Evolutionary conservation across 768 basidiomycete species (phyloP).

Genomic region (Lactarius deliciosus): DNA sequence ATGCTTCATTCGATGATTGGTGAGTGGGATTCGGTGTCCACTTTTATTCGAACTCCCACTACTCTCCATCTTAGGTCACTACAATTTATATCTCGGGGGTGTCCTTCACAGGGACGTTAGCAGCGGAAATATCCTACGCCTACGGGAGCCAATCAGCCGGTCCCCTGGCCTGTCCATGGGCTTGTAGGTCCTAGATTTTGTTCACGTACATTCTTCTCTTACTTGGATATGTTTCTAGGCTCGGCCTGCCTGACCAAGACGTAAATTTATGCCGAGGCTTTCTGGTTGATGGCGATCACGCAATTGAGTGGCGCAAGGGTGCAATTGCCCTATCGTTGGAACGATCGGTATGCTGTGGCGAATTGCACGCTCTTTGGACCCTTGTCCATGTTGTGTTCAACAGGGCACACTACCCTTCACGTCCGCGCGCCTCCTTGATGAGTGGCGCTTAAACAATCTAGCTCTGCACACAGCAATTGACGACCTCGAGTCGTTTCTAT

Average conservation of each 20-base stretch:
- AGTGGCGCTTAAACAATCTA: not conserved
- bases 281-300: not conserved
- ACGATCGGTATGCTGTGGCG: not conserved
- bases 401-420: conserved; percentile 7
- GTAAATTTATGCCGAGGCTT: not conserved
- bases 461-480: not conserved
- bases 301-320: not conserved
- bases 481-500: conserved; percentile 6
- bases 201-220: not conserved
- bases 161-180: not conserved
- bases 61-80: not conserved
- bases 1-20: conserved; percentile 4
- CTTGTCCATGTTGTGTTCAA: too few relatives aligned
- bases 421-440: not conserved
- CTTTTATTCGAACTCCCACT: not conserved
- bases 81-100: not conserved
- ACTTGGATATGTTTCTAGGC: not conserved
- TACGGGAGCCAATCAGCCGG: not conserved
- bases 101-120: conserved; percentile 1
- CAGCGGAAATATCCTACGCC: not conserved
- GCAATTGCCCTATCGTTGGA: not conserved
- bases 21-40: not conserved
- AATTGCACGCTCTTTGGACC: rapidly evolving
- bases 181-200: not conserved
- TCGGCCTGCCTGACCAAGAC: not conserved